phyloP scores from a whole-genome alignment of 2,329 filamentous ascomycete genomes.

The Colletotrichum orchidophilum region DNA sequence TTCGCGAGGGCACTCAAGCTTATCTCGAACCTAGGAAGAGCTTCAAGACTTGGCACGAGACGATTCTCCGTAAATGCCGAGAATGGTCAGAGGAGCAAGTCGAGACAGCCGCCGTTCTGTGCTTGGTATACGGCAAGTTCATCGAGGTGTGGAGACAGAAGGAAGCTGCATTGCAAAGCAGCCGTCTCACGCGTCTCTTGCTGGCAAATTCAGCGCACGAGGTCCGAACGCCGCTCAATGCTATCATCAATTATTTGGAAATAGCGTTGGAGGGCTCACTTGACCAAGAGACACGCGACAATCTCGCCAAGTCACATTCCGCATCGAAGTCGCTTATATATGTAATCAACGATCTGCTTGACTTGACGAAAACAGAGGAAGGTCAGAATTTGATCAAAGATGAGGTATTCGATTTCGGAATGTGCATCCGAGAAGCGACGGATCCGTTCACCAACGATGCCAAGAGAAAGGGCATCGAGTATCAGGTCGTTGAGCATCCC shows the following conservation, averaged over 20 bases:
- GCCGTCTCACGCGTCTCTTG: slow-evolving; percentile 80
- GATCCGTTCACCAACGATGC: slow-evolving; percentile 79
- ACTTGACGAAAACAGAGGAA: slow-evolving; percentile 88
- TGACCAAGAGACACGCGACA: slow-evolving; percentile 85
- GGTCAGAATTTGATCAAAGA: slow-evolving; percentile 82
- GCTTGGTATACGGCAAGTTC: slow-evolving; percentile 87
- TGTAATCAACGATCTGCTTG: slow-evolving; percentile 91
- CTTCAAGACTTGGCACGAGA: slow-evolving; percentile 85
- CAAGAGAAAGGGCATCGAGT: slow-evolving; percentile 77
- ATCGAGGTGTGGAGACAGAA: slow-evolving; percentile 95
- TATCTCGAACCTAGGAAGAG: slow-evolving; percentile 82
- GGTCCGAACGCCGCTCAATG: slow-evolving; percentile 89
- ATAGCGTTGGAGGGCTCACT: slow-evolving; percentile 85
- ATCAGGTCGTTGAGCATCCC: slow-evolving; percentile 72
- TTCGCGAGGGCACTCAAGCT: slow-evolving; percentile 76
- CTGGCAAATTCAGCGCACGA: slow-evolving; percentile 92
- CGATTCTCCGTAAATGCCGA: slow-evolving; percentile 80
- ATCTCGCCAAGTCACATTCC: slow-evolving; percentile 84
- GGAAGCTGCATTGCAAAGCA: slow-evolving; percentile 83
- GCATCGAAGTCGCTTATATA: slow-evolving; percentile 93
- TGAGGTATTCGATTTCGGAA: slow-evolving; percentile 78
- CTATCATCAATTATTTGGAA: slow-evolving; percentile 94
- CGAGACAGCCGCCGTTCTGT: slow-evolving; percentile 88
- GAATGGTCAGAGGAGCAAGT: slow-evolving; percentile 92
- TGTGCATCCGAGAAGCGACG: slow-evolving; percentile 80